Evolutionary conservation across 2,329 filamentous ascomycete species (phyloP), one percentile per base, ranked within the genome.

Genomic region (Beauveria medogensis): DNA sequence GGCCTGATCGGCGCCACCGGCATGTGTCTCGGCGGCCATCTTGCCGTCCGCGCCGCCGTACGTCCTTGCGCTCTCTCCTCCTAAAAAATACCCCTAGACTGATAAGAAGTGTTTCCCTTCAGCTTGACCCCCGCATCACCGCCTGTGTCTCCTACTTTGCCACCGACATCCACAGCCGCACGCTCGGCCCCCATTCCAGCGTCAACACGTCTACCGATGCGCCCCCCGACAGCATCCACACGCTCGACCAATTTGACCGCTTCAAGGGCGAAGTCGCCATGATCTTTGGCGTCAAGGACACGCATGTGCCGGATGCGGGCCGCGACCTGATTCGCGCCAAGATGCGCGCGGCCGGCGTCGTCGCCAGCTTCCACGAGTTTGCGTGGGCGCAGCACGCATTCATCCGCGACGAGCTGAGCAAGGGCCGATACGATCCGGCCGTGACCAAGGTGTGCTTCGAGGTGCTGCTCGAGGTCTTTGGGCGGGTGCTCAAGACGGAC

Each of bases 331-430:
- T 96, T 72, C 84, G 92, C 62, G 84, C 84, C 72, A 92, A 91
- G 63, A 79, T 96, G 67, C 86, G 92, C 67, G 90, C 91, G 24
- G 84, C 86, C 6, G 88, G 88, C 10, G 82, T 88, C 5, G 79
- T 82, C 10, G 92, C 93, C 69, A 88, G 85, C 70, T 96, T 91
- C 72, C 91, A 94, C 75, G 92, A 97, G 76, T 86, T 90, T 65
- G 90, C 91, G n/a, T 93, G 91, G 85, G 92, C 92, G 3, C 92
- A 96, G 74, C 92, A 96, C 77, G 92, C 92, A 5, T 97, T 97
- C 71, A 95, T 97, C 72, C 82, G 92, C 20, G 92, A 97, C 69
- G 92, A 97, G 77, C 78, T 94, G 62, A 92, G 89, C 73, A 96
- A 96, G 76, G 92, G 92, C n/a, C 82, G 92, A 28, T 97, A 96